These are phyloP conservation scores for Ampelocalamus luodianensis DNA, from an alignment of 176 grass and related monocot genomes.

Conservation along the genomic window DNA sequence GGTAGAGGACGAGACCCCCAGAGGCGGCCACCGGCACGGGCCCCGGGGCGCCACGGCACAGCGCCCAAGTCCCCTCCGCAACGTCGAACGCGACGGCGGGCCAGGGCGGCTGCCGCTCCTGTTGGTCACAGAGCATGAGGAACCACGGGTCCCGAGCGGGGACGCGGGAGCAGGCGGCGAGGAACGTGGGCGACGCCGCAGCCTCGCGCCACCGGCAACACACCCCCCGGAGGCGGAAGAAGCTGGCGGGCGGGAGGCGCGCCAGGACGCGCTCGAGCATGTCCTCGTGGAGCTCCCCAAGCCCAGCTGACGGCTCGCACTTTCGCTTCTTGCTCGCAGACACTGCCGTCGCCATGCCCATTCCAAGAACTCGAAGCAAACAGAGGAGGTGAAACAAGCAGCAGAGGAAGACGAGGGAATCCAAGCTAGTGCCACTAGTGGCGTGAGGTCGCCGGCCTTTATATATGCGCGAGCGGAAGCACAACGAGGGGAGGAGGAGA, in stretches of 20 bases:
- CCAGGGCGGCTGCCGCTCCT: slow-evolving; percentile 7
- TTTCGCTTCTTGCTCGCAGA: slow-evolving; percentile 47
- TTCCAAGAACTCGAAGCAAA: neutral
- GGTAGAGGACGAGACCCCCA: slow-evolving; percentile 73
- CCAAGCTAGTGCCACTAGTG: neutral
- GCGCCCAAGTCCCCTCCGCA: slow-evolving; percentile 42
- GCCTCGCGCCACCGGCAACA: slow-evolving; percentile 65
- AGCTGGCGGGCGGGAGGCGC: slow-evolving; percentile 65
- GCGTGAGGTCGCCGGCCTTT: slow-evolving; percentile 39
- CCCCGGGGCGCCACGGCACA: slow-evolving; percentile 40
- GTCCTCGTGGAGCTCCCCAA: slow-evolving; percentile 76
- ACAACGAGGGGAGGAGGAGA: neutral
- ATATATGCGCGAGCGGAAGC: slow-evolving; percentile 10
- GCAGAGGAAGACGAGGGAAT: neutral
- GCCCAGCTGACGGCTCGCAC: slow-evolving; percentile 10
- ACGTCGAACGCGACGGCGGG: slow-evolving; percentile 50
- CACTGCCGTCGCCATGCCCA: slow-evolving; percentile 9
- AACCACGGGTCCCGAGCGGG: slow-evolving; percentile 68
- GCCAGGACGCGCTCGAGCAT: slow-evolving; percentile 80
- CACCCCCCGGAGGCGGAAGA: slow-evolving; percentile 72
- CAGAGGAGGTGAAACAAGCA: neutral
- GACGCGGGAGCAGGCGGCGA: slow-evolving; percentile 63
- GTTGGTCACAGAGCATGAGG: slow-evolving; percentile 65
- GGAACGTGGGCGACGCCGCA: slow-evolving; percentile 61
- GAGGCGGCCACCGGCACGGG: slow-evolving; percentile 67